phyloP scores from a whole-genome alignment of 1,139 yeast species.

The Meyerozyma carpophila region DNA sequence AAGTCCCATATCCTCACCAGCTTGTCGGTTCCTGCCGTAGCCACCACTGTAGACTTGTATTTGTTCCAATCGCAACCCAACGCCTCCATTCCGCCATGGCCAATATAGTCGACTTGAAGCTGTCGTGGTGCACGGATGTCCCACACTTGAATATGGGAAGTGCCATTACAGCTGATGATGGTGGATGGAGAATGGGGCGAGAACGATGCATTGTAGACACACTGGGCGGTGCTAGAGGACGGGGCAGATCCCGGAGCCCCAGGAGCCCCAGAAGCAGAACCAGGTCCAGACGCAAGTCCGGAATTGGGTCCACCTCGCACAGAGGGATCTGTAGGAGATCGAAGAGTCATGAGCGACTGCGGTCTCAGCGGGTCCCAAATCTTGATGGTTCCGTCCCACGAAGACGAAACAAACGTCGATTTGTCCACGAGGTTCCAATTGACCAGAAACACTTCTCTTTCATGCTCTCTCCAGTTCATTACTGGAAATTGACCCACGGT shows the following conservation, averaged over 20 bases:
- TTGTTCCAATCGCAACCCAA: constrained; percentile 87
- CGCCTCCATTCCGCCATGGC: constrained; percentile 79
- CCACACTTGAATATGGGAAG: constrained; percentile 76
- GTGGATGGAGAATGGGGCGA: constrained; percentile 81
- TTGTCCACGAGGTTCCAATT: constrained; percentile 86
- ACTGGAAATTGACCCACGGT: constrained; percentile 67
- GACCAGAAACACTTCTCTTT: constrained; percentile 79
- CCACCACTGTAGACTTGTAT: constrained; percentile 71
- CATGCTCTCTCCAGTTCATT: constrained; percentile 72
- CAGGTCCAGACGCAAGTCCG: too few species aligned
- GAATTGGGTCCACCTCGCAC: neutral
- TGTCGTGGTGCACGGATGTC: constrained; percentile 70
- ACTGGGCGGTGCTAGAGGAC: constrained; percentile 31
- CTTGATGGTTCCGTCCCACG: constrained; percentile 92
- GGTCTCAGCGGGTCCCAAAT: constrained; percentile 62
- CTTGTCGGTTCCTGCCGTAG: constrained; percentile 89
- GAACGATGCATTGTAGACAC: constrained; percentile 74
- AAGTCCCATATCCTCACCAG: constrained; percentile 83
- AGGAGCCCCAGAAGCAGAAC: neutral
- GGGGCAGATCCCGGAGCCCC: constrained; percentile 2
- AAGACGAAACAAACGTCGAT: constrained; percentile 62
- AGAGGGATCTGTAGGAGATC: constrained; percentile 25
- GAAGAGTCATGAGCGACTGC: constrained; percentile 55
- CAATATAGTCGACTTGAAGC: constrained; percentile 55
- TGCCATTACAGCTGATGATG: constrained; percentile 73